Base-by-base conservation (phyloP, 495 filamentous ascomycete genomes). In the Aspergillus heteromorphus region DNA sequence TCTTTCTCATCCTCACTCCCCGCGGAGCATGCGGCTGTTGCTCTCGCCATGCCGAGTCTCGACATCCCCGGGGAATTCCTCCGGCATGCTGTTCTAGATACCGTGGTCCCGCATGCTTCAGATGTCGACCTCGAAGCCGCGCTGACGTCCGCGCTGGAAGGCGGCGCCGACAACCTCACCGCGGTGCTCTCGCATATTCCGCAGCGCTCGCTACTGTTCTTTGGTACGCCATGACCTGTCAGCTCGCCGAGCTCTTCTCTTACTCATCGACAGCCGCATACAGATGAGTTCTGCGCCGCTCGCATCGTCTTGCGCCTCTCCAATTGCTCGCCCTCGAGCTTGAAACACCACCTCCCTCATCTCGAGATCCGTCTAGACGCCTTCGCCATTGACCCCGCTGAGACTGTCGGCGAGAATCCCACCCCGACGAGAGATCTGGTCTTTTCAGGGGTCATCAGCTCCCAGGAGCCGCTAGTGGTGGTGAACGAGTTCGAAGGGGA, bases 271-370 rank as follows among this genome's bases (percentile, higher is more conserved):
- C 69, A 83, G 77, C 53, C 27, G 70, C 56, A 57, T 59, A 56
- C 56, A 95, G 90, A 95, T 84, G 90, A 95, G 74, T 80, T 79
- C 36, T 78, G 89, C 57, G 76, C 83, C 47, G 78, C 89, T 13
- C 88, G 87, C 63, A 74, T 92, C 49, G 77, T 91, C 20, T 77
- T 95, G 40, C 74, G 83, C 62, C 83, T 87, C 18, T 82, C 85
- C 45, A 78, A 82, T 62, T 79, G 75, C 57, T 79, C 85, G 38
- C 79, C 85, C 55, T 66, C 75, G 14, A 72, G 71, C 6, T 62
- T 92, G 8, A 79, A 81, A 56, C 72, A 79, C 18, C 81, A 84
- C 58, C 68, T 92, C 18, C 74, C 77, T 14, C 76, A 85, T 54
- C 70, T 92, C 19, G 74, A 79, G 48, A 79, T 93, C 51, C 83